Evolutionary conservation across 2,329 filamentous ascomycete species (phyloP), one percentile per base, ranked within the genome.

Genomic region (Paecilomyces dactylethromorphus): DNA sequence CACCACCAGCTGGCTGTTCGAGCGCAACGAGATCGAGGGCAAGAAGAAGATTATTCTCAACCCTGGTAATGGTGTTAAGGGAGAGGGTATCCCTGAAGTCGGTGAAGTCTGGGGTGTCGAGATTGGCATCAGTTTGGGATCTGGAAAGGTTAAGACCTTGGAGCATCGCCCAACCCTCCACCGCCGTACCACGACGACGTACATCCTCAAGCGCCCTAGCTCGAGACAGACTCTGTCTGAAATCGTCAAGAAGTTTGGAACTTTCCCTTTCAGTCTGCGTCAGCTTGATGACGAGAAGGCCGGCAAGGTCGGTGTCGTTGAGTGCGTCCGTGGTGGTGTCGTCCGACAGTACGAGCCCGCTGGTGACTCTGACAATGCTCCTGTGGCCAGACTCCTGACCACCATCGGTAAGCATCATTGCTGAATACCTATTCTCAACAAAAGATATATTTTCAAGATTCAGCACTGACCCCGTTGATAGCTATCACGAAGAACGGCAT

Each of bases 101-200:
- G 89, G 91, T 66, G 94, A 99, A 75, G 92, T 96, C 62, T 99
- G 94, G 94, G 94, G 94, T 77, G 91, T 99, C 58, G 94, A 99
- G 83, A 87, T 97, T 74, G 93, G 93, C 67, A 86, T 99, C 72
- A 94, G 90, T 77, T 81, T 94, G 69, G 92, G 92, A 64, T 87
- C 86, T 62, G 94, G 94, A 74, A 99, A 99, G 83, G 89, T 96
- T 77, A 99, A 97, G 88, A 88, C 82, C 67, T 82, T 96, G 62
- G 87, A 91, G 71, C 89, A 95, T 78, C 87, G 94, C 64, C 81
- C 94, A 56, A 99, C 94, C 54, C 85, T 99, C 65, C 92, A 97
- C 81, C 91, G 93, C 73, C 90, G 93, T 70, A 97, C 94, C 59
- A 88, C 86, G 66, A 92, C 91, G 67, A 97, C 91, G 62, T 97